phyloP scores from a whole-genome alignment of 495 filamentous ascomycete genomes.

The Hypoxylon intermedium region DNA sequence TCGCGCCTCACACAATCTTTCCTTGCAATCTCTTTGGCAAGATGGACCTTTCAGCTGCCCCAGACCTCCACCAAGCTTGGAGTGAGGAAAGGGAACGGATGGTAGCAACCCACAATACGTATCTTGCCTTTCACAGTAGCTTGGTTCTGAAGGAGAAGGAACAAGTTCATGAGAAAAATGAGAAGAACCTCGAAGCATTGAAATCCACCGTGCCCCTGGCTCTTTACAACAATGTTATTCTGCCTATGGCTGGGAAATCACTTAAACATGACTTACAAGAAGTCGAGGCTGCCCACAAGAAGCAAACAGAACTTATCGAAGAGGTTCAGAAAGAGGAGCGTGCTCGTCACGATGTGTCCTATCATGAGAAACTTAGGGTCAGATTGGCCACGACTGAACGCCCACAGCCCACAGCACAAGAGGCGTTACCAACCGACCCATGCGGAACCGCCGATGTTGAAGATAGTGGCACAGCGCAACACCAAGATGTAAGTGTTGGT shows the following conservation, averaged over 20 bases:
- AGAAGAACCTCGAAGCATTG: constrained; percentile 3
- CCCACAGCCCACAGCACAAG: not conserved
- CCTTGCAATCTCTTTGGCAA: too few species aligned
- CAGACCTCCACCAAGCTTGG: constrained; percentile 5
- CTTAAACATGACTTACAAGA: constrained; percentile 12
- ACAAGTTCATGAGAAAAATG: not conserved
- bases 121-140: constrained; percentile 7
- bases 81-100: constrained; percentile 1
- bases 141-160: constrained; percentile 7
- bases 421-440: not conserved
- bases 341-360: constrained; percentile 2
- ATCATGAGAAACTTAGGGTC: constrained; percentile 1
- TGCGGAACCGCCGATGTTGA: not conserved
- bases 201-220: constrained; percentile 1
- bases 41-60: constrained; percentile 18
- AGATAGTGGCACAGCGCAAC: not conserved
- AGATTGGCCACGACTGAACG: not conserved
- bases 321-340: constrained; percentile 2
- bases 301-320: not conserved
- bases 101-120: constrained; percentile 1
- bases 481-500: constrained; percentile 22
- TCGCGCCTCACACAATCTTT: too few species aligned
- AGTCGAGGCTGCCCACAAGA: not conserved
- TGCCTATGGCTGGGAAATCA: constrained; percentile 26
- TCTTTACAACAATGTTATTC: constrained; percentile 14